Percentiles rank a stretch among this genome's conserved stretches.
Conservation (phyloP, 495 filamentous ascomycete genomes). For the Cetradonia linearis region DNA sequence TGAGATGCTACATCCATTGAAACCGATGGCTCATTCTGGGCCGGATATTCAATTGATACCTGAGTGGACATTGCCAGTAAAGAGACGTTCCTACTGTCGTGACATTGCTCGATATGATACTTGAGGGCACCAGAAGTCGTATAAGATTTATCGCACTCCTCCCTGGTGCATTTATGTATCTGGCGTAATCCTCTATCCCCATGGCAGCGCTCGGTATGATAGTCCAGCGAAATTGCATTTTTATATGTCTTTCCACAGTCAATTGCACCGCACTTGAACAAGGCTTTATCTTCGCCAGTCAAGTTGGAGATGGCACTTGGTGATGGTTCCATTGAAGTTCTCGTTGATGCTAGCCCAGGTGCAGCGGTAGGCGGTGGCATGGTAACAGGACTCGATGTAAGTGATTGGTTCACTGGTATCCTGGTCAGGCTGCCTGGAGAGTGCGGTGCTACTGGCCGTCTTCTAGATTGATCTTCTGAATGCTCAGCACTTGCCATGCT, state of each 20-base stretch:
- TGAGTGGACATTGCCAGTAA: neutral
- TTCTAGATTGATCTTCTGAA: neutral
- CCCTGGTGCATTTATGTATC: neutral
- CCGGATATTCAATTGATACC: neutral
- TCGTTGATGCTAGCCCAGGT: neutral
- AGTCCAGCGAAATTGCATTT: neutral
- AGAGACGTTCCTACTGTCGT: neutral
- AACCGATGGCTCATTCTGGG: neutral
- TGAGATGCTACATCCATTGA: neutral
- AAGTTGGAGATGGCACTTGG: neutral
- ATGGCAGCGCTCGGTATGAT: slow-evolving; percentile 1
- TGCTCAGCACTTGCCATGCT: slow-evolving; percentile 10
- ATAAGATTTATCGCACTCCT: slow-evolving; percentile 7
- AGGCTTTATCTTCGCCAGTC: neutral
- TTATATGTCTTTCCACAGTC: slow-evolving; percentile 6
- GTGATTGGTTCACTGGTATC: neutral
- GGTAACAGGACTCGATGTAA: neutral
- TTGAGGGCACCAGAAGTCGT: slow-evolving; percentile 2
- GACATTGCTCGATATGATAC: slow-evolving; percentile 1
- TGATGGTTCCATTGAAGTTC: neutral
- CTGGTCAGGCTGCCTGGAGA: neutral
- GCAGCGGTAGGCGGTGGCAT: neutral
- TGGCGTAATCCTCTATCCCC: neutral
- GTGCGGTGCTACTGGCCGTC: neutral
- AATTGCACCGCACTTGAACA: neutral